phyloP scores from a whole-genome alignment of 2,329 filamentous ascomycete genomes.

The Exophiala sp. region DNA sequence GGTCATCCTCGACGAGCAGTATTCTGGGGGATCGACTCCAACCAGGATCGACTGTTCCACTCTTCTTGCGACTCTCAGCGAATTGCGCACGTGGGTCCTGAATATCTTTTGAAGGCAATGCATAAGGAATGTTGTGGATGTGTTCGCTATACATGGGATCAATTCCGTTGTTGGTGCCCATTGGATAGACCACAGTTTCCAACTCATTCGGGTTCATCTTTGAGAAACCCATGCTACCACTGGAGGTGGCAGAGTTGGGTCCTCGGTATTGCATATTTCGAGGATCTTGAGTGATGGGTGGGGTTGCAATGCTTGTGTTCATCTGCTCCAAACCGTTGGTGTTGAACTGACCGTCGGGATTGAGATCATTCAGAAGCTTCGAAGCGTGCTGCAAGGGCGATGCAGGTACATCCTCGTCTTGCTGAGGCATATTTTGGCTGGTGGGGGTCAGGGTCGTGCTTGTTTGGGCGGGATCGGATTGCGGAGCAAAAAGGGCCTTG shows the following conservation, averaged over 20 bases:
- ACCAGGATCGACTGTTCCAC: constrained; percentile 58
- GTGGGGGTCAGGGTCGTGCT: constrained; percentile 44
- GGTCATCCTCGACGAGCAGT: constrained; percentile 81
- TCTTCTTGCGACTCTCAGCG: constrained; percentile 58
- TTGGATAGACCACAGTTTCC: constrained; percentile 79
- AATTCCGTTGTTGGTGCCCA: constrained; percentile 85
- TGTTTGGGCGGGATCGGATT: constrained; percentile 40
- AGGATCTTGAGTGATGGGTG: constrained; percentile 32
- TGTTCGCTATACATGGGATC: constrained; percentile 94
- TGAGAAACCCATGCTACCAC: constrained; percentile 48
- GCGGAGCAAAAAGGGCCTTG: constrained; percentile 43
- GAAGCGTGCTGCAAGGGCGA: constrained; percentile 66
- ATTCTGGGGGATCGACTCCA: constrained; percentile 72
- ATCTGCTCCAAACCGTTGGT: constrained; percentile 63
- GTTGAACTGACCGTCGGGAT: constrained; percentile 63
- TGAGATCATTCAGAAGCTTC: constrained; percentile 63
- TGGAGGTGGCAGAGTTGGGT: constrained; percentile 45
- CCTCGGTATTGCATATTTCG: constrained; percentile 50
- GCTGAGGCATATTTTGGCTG: constrained; percentile 40
- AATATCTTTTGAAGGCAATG: constrained; percentile 51
- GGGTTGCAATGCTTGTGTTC: constrained; percentile 36
- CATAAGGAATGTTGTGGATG: constrained; percentile 89
- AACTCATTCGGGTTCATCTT: constrained; percentile 54
- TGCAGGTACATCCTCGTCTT: constrained; percentile 59
- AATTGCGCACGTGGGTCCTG: constrained; percentile 45